A percentile compares a stretch with the other conserved stretches of the same genome.
Evolutionary conservation across 2,329 filamentous ascomycete species (phyloP).

Genomic region (Leptodontidium sp.): DNA sequence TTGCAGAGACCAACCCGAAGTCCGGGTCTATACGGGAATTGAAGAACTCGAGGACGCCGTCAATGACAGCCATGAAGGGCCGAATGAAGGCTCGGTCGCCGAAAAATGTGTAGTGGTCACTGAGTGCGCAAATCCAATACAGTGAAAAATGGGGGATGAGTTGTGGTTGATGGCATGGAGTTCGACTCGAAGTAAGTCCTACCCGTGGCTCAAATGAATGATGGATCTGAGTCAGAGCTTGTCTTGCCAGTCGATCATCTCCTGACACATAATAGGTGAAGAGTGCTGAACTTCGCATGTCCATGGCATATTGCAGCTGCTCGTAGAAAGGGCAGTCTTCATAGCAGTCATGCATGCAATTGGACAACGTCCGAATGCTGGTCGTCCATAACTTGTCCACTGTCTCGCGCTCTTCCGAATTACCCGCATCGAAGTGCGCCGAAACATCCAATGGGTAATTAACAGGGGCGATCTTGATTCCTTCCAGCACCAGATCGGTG

Average conservation of each 20-base stretch:
- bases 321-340: conserved; percentile 50
- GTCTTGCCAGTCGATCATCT: conserved; percentile 47
- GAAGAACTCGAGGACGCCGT: no score
- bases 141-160: conserved; percentile 27
- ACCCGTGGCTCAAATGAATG: conserved; percentile 13
- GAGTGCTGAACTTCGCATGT: conserved; percentile 42
- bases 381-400: conserved; percentile 16
- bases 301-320: conserved; percentile 47
- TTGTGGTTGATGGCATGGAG: conserved; percentile 20
- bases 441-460: no score
- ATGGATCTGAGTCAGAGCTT: conserved; percentile 41
- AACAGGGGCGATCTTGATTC: no score
- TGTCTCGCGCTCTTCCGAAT: no score
- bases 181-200: conserved; percentile 22
- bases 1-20: conserved; percentile 1
- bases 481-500: no score
- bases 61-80: no score
- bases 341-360: conserved; percentile 41
- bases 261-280: conserved; percentile 47
- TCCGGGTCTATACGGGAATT: no score
- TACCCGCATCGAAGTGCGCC: no score
- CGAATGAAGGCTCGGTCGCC: not conserved
- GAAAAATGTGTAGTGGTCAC: conserved; percentile 16
- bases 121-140: conserved; percentile 23
- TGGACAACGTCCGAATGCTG: conserved; percentile 24